Conservation (phyloP, 805 yeast genomes). For the Barnettozyma populi region DNA sequence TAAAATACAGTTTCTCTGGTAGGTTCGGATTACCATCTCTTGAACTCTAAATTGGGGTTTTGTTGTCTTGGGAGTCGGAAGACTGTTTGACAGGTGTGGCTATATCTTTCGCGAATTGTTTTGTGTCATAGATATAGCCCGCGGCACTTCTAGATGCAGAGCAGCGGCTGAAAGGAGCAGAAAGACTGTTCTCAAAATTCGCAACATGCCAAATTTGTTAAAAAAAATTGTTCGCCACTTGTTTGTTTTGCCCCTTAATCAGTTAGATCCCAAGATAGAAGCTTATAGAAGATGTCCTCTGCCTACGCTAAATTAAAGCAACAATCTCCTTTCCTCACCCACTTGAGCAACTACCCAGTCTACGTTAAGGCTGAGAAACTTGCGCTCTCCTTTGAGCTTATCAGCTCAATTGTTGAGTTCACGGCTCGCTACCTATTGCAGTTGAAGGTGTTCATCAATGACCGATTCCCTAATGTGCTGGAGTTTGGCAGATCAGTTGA, state of each 20-base stretch:
- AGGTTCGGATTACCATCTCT: too few species aligned
- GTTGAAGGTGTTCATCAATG: neutral
- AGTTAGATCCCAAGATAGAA: neutral
- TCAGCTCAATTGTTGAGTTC: constrained; percentile 1
- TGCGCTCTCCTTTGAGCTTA: constrained; percentile 4
- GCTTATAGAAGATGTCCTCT: constrained; percentile 1
- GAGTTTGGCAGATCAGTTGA: neutral
- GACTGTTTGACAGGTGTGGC: neutral
- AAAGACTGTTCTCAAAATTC: neutral
- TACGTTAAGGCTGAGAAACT: constrained; percentile 5
- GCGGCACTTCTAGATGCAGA: neutral
- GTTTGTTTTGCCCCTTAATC: neutral
- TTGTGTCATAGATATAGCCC: neutral
- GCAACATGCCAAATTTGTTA: neutral
- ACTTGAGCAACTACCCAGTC: constrained; percentile 3
- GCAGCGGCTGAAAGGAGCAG: neutral
- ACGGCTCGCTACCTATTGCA: constrained; percentile 1
- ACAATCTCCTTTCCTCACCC: constrained; percentile 3
- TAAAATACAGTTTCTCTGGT: too few species aligned
- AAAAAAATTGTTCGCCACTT: constrained; percentile 2
- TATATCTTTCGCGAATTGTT: neutral
- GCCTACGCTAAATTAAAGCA: constrained; percentile 2
- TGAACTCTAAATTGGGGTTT: too few species aligned
- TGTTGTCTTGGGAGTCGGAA: too few species aligned
- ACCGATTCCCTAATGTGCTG: constrained; percentile 2